phyloP scores from a whole-genome alignment of 2,329 filamentous ascomycete genomes.

The Pseudocercospora musae region DNA sequence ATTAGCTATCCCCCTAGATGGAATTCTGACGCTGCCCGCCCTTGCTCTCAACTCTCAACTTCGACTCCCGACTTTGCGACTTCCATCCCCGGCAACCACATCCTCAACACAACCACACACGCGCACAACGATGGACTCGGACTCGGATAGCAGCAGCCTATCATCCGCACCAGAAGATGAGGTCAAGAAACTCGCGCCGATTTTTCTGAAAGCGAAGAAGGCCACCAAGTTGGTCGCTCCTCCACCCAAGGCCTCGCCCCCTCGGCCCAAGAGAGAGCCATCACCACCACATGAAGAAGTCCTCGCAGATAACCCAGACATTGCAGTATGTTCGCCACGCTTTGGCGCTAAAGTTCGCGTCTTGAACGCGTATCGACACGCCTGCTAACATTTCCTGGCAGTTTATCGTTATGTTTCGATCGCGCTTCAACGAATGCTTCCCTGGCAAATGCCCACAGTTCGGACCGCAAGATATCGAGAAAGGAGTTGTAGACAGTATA shows the following conservation, averaged over 20 bases:
- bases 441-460: constrained; percentile 83
- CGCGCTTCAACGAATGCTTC: constrained; percentile 86
- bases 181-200: constrained; percentile 36
- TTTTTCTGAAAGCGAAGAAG: constrained; percentile 40
- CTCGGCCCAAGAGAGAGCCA: constrained; percentile 65
- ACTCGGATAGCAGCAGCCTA: constrained; percentile 54
- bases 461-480: constrained; percentile 91
- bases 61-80: constrained; percentile 14
- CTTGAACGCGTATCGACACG: constrained; percentile 31
- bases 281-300: constrained; percentile 90
- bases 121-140: constrained; percentile 44
- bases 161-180: constrained; percentile 61
- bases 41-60: constrained; percentile 12
- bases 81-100: constrained; percentile 27
- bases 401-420: constrained; percentile 98
- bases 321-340: constrained; percentile 68
- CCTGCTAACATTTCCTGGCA: constrained; percentile 49
- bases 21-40: constrained; percentile 19
- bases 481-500: constrained; percentile 70
- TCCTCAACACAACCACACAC: constrained; percentile 14
- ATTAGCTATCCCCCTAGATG: constrained; percentile 7
- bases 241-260: constrained; percentile 41
- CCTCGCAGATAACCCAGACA: constrained; percentile 84
- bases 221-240: constrained; percentile 43
- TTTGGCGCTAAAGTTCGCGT: constrained; percentile 31